Conservation (phyloP, 2,329 filamentous ascomycete species). For the Pleurostoma richardsiae region DNA sequence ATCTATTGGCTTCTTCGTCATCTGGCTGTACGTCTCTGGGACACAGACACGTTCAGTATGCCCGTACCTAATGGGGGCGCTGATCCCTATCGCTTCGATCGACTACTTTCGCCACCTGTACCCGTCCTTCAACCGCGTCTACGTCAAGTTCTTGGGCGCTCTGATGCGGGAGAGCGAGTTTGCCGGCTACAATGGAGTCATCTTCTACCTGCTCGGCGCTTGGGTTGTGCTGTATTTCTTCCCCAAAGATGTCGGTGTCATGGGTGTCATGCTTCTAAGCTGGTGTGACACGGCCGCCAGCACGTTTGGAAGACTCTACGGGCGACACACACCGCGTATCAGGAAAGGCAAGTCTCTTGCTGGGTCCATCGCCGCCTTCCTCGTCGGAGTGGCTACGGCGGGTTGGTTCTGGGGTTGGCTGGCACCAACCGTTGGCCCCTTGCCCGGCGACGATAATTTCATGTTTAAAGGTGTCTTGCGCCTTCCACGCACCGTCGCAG, state of each 20-base stretch:
- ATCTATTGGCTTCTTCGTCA: slow-evolving; percentile 90
- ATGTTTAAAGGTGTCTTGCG: slow-evolving; percentile 76
- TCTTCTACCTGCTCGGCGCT: slow-evolving; percentile 90
- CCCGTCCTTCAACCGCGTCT: slow-evolving; percentile 76
- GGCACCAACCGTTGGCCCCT: slow-evolving; percentile 62
- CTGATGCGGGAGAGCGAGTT: slow-evolving; percentile 98
- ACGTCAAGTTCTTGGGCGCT: slow-evolving; percentile 78
- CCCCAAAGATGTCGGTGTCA: slow-evolving; percentile 87
- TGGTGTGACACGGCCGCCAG: slow-evolving; percentile 98
- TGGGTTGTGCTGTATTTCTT: slow-evolving; percentile 83
- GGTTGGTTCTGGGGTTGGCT: slow-evolving; percentile 85
- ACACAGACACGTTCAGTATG: slow-evolving; percentile 74
- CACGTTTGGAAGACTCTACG: slow-evolving; percentile 87
- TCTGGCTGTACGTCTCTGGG: slow-evolving; percentile 78
- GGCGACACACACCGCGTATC: slow-evolving; percentile 80
- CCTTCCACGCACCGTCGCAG: slow-evolving; percentile 57
- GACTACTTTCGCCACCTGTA: slow-evolving; percentile 83
- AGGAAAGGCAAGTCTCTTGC: slow-evolving; percentile 87
- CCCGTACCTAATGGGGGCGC: slow-evolving; percentile 72
- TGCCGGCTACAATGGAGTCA: slow-evolving; percentile 90
- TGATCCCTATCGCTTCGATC: slow-evolving; percentile 78
- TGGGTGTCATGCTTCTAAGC: slow-evolving; percentile 83
- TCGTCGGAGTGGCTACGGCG: slow-evolving; percentile 78
- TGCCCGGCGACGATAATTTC: slow-evolving; percentile 66
- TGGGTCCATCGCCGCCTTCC: slow-evolving; percentile 77